These are phyloP conservation scores for Zea mays DNA, from an alignment of 176 grass and related monocot genomes.

Conservation along the genomic window Zm-B73-REFERENCE-NAM-5.0 NC_050097.1:29830501-29831000, in stretches of 20 bases:
- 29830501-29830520: neutral
- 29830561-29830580: conserved; percentile 32
- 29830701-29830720: neutral
- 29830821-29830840: too few species aligned
- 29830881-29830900: too few species aligned
- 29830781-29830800: neutral
- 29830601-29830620: conserved; percentile 5
- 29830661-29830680: neutral
- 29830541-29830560: too few species aligned
- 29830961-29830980: too few species aligned
- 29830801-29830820: neutral
- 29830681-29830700: neutral
- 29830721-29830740: neutral
- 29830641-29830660: neutral
- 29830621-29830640: neutral
- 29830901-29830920: neutral
- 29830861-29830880: neutral
- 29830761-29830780: neutral
- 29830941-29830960: too few species aligned
- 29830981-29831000: too few species aligned
- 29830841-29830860: conserved; percentile 9
- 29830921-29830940: too few species aligned
- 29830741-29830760: too few species aligned
- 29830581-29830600: neutral
- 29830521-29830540: neutral